Evolutionary conservation across 2,329 filamentous ascomycete species (phyloP), one percentile per base, ranked within the genome.

Genomic region (Chaetomium strumarium): DNA sequence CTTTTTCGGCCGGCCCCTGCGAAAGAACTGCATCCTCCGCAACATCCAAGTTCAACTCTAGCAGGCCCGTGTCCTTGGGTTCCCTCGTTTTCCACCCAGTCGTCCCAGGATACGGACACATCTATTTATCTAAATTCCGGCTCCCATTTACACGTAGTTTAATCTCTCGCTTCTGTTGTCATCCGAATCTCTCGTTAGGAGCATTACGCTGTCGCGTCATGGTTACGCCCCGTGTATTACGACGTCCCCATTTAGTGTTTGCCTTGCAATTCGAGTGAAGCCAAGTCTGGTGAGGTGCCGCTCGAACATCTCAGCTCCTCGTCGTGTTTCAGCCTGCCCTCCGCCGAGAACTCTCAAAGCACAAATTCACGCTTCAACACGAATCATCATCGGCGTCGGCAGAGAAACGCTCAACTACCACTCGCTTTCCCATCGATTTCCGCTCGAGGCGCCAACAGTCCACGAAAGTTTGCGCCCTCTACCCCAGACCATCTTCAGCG

Each of bases 241-340:
- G 30, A 17, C 34, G 30, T 17, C 40, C 47, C 17, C n/a, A 36
- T 45, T 45, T 12, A 17, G 43, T 46, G 49, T 47, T 45, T 50
- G 42, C 31, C 52, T 39, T 36, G 41, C 45, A 51, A 42, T 49
- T 46, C 31, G 44, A 38, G 39, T 20, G 24, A 46, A 55, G 56
- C 58, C 59, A 57, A 58, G 58, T 57, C 58, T 49, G 53, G 56
- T 48, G 54, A 53, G 53, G 56, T 48, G 54, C 51, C 56, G 52
- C 58, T 62, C 62, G 53, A 63, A 60, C 58, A 58, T 56, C 55
- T 51, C 56, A 55, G 46, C 60, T 62, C 59, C 62, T 57, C 60
- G 34, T 43, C 53, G 52, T 61, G 61, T 64, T 65, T 65, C 62
- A 64, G 62, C 57, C 58, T 56, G 46, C 49, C 55, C 52, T 42